phyloP scores from a whole-genome alignment of 2,329 filamentous ascomycete species.

The Thielaviopsis populi region DNA sequence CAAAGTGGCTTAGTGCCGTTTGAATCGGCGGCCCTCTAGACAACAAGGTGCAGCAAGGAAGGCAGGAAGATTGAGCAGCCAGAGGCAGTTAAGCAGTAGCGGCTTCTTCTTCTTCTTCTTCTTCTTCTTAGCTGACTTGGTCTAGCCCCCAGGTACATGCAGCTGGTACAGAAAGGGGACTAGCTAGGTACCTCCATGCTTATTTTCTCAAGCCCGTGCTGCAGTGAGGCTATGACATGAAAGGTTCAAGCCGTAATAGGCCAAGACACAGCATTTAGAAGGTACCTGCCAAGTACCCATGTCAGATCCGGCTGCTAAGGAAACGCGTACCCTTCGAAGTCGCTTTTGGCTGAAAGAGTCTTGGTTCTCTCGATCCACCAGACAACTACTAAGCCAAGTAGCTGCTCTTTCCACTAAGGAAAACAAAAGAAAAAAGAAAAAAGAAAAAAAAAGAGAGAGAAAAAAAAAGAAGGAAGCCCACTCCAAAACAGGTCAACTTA shows the following conservation, averaged over 20 bases:
- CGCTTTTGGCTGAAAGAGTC: not conserved
- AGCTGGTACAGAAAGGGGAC: not conserved
- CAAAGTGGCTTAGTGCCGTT: not conserved
- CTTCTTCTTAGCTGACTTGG: not conserved
- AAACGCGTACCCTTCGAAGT: not conserved
- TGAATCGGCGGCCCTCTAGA: not conserved
- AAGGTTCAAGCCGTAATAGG: not conserved
- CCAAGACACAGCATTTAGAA: not conserved
- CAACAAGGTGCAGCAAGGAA: not conserved
- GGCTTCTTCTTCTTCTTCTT: not conserved
- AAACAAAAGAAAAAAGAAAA: not conserved
- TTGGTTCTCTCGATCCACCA: not conserved
- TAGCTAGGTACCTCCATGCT: not conserved
- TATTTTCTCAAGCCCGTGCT: not conserved
- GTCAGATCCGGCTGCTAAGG: not conserved
- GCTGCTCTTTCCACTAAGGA: not conserved
- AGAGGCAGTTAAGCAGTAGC: too few species aligned
- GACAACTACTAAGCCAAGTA: not conserved
- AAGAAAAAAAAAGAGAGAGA: not conserved
- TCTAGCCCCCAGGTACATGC: too few species aligned
- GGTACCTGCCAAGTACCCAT: not conserved
- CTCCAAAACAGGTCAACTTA: slow-evolving; percentile 8
- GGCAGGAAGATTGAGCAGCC: not conserved
- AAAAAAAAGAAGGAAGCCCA: not conserved
- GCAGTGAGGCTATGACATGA: not conserved